phyloP scores from a whole-genome alignment of 345 rosid genomes.

The Brassica rapa region DNA sequence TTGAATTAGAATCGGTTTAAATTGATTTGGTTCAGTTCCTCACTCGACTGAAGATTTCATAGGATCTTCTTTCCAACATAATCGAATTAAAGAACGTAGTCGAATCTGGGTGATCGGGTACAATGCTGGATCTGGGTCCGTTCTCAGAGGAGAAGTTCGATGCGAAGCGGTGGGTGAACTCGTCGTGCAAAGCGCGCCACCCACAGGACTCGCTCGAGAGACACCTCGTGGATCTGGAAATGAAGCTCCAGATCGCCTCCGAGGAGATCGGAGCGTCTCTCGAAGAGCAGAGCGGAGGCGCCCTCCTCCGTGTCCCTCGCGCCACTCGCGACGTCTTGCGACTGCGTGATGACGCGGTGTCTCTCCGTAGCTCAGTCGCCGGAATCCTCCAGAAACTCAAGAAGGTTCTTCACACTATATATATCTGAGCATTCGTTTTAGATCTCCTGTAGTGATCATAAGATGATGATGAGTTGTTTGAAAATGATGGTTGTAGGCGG shows the following conservation, averaged over 20 bases:
- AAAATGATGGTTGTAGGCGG: conserved; percentile 54
- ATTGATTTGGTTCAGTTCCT: conserved; percentile 18
- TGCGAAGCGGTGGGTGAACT: conserved; percentile 92
- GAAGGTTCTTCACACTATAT: conserved; percentile 49
- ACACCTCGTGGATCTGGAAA: conserved; percentile 92
- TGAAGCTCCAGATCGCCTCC: conserved; percentile 98
- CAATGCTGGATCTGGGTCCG: conserved; percentile 93
- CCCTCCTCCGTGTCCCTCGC: conserved; percentile 94
- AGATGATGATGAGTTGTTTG: too few species aligned
- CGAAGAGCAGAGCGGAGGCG: conserved; percentile 85
- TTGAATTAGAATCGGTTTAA: conserved; percentile 1
- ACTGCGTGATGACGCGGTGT: conserved; percentile 87
- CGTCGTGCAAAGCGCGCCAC: conserved; percentile 77
- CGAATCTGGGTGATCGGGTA: neutral
- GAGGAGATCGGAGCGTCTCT: conserved; percentile 97
- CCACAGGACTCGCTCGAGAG: conserved; percentile 86
- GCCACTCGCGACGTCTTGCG: conserved; percentile 92
- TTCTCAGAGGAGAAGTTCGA: conserved; percentile 98
- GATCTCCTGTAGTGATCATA: conserved; percentile 5
- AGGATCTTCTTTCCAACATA: neutral
- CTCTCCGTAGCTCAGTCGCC: conserved; percentile 75
- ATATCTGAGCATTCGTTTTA: neutral
- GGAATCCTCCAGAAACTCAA: conserved; percentile 90
- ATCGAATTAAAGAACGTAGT: neutral
- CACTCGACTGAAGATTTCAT: too few species aligned